These are phyloP conservation scores for Coemansia sp. DNA, from an alignment of 192 early-diverging fungal species.

Conservation along the genomic window DNA sequence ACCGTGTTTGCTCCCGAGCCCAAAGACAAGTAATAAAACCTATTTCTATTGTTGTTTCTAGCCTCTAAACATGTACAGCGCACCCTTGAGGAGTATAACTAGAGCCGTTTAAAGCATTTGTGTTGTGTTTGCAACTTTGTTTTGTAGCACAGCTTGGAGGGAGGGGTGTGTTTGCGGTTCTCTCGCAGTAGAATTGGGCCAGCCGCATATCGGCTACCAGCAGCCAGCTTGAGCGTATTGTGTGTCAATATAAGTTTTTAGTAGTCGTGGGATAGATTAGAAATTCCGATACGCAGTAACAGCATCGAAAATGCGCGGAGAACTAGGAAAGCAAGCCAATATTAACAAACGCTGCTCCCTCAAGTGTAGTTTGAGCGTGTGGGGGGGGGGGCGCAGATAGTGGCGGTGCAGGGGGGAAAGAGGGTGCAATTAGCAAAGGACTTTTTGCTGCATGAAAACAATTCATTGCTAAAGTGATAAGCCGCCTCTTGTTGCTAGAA, in stretches of 20 bases:
- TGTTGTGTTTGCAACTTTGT: background rate
- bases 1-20: slow-evolving; percentile 25
- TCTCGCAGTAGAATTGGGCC: background rate
- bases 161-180: background rate
- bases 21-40: slow-evolving; percentile 10
- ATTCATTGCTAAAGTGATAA: background rate
- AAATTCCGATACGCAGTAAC: background rate
- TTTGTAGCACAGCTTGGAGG: background rate
- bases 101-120: background rate
- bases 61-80: slow-evolving; percentile 6
- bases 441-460: background rate
- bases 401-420: background rate
- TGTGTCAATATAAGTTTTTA: background rate
- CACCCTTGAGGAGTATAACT: background rate
- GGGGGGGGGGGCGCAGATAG: background rate
- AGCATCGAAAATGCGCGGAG: background rate
- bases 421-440: background rate
- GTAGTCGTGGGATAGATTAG: background rate
- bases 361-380: background rate
- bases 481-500: background rate
- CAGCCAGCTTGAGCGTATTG: background rate
- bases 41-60: background rate
- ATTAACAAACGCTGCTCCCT: background rate
- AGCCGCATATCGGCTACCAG: background rate
- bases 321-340: background rate